Percentiles rank a stretch among this genome's conserved stretches.
phyloP scores from a whole-genome alignment of 2,329 filamentous ascomycete species.

The Paecilomyces sp. region DNA sequence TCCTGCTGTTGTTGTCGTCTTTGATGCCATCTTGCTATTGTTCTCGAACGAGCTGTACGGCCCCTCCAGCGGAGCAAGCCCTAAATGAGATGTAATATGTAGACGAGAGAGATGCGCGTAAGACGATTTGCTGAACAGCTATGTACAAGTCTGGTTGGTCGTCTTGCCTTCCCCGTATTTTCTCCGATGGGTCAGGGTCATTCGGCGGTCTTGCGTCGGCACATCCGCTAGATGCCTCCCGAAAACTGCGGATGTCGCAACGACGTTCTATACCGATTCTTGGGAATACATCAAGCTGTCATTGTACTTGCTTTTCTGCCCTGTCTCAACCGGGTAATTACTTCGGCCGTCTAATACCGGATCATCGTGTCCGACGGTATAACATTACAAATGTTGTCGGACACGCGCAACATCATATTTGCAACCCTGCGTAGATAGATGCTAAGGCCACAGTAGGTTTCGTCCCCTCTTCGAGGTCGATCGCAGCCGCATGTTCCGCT shows the following conservation, averaged over 20 bases:
- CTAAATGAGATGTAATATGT: neutral
- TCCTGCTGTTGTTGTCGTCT: slow-evolving; percentile 2
- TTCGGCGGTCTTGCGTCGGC: neutral
- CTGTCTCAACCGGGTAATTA: neutral
- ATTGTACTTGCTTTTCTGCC: neutral
- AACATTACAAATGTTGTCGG: neutral
- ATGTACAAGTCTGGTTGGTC: neutral
- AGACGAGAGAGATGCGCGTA: slow-evolving; percentile 1
- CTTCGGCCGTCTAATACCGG: neutral
- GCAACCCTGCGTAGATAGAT: too few relatives aligned
- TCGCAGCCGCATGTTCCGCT: neutral
- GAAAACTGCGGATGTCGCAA: neutral
- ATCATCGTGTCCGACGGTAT: neutral
- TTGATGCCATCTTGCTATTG: slow-evolving; percentile 2
- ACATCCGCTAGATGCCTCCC: neutral
- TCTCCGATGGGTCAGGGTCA: neutral
- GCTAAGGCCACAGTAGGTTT: neutral
- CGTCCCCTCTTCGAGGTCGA: neutral
- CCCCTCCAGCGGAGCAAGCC: neutral
- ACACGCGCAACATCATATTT: neutral
- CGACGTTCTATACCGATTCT: neutral
- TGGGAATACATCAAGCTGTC: neutral
- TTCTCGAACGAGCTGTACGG: neutral
- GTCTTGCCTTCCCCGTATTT: neutral
- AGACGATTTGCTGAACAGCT: neutral